Base-by-base conservation (phyloP, 257 asterid genomes). In the Solanum sejunctum region DNA sequence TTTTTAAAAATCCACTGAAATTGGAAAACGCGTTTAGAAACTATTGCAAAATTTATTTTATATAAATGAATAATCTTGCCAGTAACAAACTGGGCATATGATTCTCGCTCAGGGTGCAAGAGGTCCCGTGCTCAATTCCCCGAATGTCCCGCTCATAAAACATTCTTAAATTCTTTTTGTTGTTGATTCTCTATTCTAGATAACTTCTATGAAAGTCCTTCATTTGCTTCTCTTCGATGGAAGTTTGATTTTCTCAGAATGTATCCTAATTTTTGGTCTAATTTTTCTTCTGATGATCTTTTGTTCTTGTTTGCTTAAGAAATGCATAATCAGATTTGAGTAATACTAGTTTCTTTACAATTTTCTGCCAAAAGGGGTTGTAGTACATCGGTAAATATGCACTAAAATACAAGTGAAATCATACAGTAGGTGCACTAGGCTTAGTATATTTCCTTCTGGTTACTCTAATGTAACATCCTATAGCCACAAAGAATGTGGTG, bases 71-170 rank as follows among this genome's bases (percentile, higher is more conserved):
- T 32, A 32, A 4, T 32, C 39, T 32, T 32, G 39, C 39, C 39
- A 3, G 39, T 32, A 32, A 32, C 0, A 20, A 0, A 0, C 1
- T 49, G 92, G 96, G 94, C 94, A 91, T 89, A 91, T 92, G 94
- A 93, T 91, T 92, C 93, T 93, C 90, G 92, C 93, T 92, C 91
- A 92, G 95, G 95, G 95, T 93, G 96, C 92, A 89, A 92, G 96
- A 90, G 94, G 96, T 92, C 94, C 94, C 93, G 93, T 89, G 96
- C 92, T 93, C 97, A 93, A 89, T 93, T 92, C 94, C 89, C 90
- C 92, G 92, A 93, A 91, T 91, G 92, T 93, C 94, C 94, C 94
- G 32, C 32, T 21, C 3, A 26, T 26, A 26, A 26, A 26, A 26
- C 0, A 13, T 18, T 4, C 8, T 16, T 0, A 0, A 3, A 0